Percentiles rank a stretch among this genome's conserved stretches.
Evolutionary conservation across 441 rosid species (phyloP).

Genomic region (Pelargonium myrrhifolium): DNA sequence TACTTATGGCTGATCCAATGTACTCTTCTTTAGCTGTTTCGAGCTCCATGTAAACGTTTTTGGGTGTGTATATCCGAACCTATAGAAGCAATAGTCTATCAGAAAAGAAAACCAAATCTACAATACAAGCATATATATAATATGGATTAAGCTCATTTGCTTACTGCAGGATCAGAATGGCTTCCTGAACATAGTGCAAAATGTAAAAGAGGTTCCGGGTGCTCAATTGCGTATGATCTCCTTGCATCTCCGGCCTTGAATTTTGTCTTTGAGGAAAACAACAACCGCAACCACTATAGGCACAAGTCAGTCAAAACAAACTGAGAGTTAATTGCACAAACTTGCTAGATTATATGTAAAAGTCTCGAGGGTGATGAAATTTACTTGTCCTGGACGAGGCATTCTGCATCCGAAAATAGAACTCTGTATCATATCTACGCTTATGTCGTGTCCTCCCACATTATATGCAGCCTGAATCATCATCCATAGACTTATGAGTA

Average conservation of each 20-base stretch:
- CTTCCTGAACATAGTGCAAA: conserved; percentile 76
- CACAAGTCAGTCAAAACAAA: conserved; percentile 4
- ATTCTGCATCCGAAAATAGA: conserved; percentile 61
- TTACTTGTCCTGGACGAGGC: conserved; percentile 79
- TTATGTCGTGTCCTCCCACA: conserved; percentile 62
- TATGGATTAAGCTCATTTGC: conserved; percentile 8
- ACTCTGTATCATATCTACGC: conserved; percentile 57
- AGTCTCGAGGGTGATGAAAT: neutral
- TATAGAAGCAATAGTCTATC: conserved; percentile 15
- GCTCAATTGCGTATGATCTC: conserved; percentile 45
- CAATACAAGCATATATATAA: neutral
- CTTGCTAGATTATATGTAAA: neutral
- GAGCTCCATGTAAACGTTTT: conserved; percentile 59
- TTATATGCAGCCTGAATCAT: conserved; percentile 74
- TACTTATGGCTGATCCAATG: conserved; percentile 43
- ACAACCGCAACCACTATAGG: conserved; percentile 54
- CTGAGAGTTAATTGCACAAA: too few species aligned
- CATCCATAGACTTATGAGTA: conserved; percentile 15
- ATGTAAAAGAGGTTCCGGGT: conserved; percentile 62
- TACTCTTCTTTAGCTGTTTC: conserved; percentile 74
- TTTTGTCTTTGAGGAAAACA: conserved; percentile 48
- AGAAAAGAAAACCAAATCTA: neutral
- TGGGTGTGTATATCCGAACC: conserved; percentile 65
- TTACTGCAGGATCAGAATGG: conserved; percentile 76
- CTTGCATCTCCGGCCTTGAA: conserved; percentile 52